phyloP scores from a whole-genome alignment of 2,329 filamentous ascomycete species.

The Colletotrichum neosansevieriae region DNA sequence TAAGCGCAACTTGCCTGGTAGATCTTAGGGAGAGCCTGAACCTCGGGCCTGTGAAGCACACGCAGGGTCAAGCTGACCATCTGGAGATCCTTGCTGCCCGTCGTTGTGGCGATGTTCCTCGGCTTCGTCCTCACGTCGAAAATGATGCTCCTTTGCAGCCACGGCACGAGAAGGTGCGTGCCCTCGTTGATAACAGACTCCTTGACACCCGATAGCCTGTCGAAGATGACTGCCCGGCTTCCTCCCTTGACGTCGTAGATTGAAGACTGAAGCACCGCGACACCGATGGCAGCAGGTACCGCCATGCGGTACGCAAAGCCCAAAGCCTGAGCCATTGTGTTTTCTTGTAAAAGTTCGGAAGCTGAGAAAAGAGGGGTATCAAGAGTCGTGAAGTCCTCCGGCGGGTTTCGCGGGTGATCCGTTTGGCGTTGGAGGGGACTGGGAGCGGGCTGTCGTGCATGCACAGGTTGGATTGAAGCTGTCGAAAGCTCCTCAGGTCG shows the following conservation, averaged over 20 bases:
- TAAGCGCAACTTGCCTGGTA: constrained; percentile 80
- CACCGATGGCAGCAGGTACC: constrained; percentile 78
- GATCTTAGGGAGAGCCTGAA: constrained; percentile 93
- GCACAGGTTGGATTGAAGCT: constrained; percentile 28
- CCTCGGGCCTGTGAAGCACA: constrained; percentile 94
- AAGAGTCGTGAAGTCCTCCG: not conserved
- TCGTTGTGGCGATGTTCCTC: constrained; percentile 96
- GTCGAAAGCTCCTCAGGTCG: constrained; percentile 37
- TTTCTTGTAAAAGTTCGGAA: not conserved
- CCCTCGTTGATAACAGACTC: constrained; percentile 94
- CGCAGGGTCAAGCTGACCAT: constrained; percentile 99
- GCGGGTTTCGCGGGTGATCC: constrained; percentile 31
- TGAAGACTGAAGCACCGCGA: constrained; percentile 78
- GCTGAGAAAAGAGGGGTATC: not conserved
- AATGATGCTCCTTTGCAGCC: constrained; percentile 93
- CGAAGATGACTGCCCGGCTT: constrained; percentile 96
- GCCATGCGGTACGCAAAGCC: constrained; percentile 75
- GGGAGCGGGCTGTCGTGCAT: constrained; percentile 14
- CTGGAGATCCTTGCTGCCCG: constrained; percentile 98
- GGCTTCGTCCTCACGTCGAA: constrained; percentile 99
- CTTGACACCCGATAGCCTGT: constrained; percentile 91
- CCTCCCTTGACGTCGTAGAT: constrained; percentile 98
- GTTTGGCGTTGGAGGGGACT: constrained; percentile 6
- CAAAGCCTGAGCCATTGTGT: constrained; percentile 63
- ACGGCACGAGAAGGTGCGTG: constrained; percentile 95